These are phyloP conservation scores for Keithomyces neogunnii DNA, from an alignment of 2,329 filamentous ascomycete genomes.

Conservation along the genomic window DNA sequence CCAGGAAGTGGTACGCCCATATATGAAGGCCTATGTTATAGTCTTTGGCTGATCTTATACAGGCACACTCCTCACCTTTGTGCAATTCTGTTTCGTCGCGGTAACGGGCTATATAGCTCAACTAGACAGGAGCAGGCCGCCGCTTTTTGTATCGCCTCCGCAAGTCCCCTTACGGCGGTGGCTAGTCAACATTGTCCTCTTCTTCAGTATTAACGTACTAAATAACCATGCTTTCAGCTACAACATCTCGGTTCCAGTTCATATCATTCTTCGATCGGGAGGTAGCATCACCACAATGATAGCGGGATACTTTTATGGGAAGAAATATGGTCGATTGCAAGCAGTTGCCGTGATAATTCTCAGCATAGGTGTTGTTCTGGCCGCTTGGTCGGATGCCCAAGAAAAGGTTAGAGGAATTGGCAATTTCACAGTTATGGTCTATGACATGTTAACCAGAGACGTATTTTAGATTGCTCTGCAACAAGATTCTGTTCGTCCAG, in stretches of 20 bases:
- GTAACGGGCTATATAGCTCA: conserved; percentile 69
- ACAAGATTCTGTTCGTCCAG: conserved; percentile 14
- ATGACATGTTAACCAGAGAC: not conserved
- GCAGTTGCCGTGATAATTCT: conserved; percentile 73
- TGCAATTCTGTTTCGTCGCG: conserved; percentile 79
- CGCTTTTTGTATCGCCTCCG: conserved; percentile 67
- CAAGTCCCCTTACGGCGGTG: conserved; percentile 78
- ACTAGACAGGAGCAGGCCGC: conserved; percentile 57
- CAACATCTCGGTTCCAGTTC: conserved; percentile 89
- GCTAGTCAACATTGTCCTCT: conserved; percentile 81
- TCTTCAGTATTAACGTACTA: conserved; percentile 87
- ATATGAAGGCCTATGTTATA: not conserved
- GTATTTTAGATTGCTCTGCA: not conserved
- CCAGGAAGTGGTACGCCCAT: conserved; percentile 62
- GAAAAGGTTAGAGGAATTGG: conserved; percentile 55
- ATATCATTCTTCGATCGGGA: conserved; percentile 92
- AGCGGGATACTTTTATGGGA: conserved; percentile 81
- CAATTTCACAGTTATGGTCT: not conserved
- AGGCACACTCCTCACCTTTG: conserved; percentile 82
- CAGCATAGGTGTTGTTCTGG: conserved; percentile 77
- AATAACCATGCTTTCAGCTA: conserved; percentile 99
- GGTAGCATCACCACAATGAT: conserved; percentile 93
- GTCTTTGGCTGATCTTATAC: conserved; percentile 6
- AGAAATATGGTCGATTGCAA: conserved; percentile 73
- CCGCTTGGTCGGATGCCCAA: conserved; percentile 82